phyloP scores from a whole-genome alignment of 495 filamentous ascomycete species.

The Penicillium roqueforti region DNA sequence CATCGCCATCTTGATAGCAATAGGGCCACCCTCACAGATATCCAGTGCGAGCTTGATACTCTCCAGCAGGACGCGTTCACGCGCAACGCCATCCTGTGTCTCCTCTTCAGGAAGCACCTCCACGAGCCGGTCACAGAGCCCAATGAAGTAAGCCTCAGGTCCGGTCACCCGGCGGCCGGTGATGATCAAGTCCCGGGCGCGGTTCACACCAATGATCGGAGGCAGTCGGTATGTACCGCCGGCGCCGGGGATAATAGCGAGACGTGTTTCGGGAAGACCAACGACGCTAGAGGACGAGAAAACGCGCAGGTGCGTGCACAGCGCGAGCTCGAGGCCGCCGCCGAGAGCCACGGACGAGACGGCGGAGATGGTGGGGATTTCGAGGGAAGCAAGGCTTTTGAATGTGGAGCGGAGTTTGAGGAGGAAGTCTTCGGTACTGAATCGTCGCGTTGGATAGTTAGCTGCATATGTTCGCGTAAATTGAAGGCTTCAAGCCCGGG shows the following conservation, averaged over 20 bases:
- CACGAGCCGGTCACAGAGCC: constrained; percentile 78
- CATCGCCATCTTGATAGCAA: constrained; percentile 69
- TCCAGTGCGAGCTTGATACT: constrained; percentile 73
- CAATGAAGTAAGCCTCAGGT: constrained; percentile 76
- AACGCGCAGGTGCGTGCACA: constrained; percentile 81
- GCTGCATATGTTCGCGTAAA: background rate
- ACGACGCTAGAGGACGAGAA: constrained; percentile 68
- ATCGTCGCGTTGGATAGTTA: background rate
- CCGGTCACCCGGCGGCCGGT: constrained; percentile 78
- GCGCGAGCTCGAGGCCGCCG: constrained; percentile 85
- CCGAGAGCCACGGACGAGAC: constrained; percentile 79
- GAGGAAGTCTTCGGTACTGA: constrained; percentile 74
- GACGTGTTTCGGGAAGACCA: constrained; percentile 81
- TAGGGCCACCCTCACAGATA: constrained; percentile 83
- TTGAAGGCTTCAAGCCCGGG: background rate
- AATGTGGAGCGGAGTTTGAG: constrained; percentile 67
- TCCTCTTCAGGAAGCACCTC: constrained; percentile 61
- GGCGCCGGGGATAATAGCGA: constrained; percentile 92
- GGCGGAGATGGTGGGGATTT: constrained; percentile 84
- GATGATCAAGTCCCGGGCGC: constrained; percentile 78
- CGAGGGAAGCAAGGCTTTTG: constrained; percentile 59
- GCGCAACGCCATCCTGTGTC: constrained; percentile 47
- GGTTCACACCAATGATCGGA: constrained; percentile 62
- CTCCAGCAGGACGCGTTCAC: constrained; percentile 62
- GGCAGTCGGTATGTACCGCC: constrained; percentile 88